Base-by-base conservation (phyloP, 768 basidiomycete genomes). In the Clitopilus passeckerianus region DNA sequence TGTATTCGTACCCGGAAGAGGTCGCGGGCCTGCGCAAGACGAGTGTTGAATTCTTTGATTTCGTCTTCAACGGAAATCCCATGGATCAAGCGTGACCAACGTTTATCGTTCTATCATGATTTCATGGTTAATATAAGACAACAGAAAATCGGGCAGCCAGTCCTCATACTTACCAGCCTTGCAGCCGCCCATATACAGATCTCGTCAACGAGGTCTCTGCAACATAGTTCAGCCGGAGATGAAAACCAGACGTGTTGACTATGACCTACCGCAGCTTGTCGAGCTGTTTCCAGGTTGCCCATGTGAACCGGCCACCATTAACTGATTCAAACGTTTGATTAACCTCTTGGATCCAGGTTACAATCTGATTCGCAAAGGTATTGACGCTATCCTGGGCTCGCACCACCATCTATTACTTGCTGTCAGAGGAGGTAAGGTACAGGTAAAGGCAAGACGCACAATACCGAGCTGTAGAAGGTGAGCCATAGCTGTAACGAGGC, bases 121-220 rank as follows among this genome's bases (percentile, higher is more conserved):
- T 15, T 4, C 15, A 10, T 16, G 16, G 15, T 24, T 14, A 35
- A 10, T 14, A 35, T 58, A 33, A 30, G 33, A 57, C 22, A 52
- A 20, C 2, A 57, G 34, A 35, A 8, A 14, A n/a, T n/a, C n/a
- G n/a, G n/a, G n/a, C n/a, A 12, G 14, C 7, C 20, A 34, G 20
- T 37, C 22, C 12, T 41, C 37, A n/a, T 35, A 15, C 50, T 22
- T 30, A 59, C 18, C 56, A 65, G 53, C 34, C 61, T 54, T 22
- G 18, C 27, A 46, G 18, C 54, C 24, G 53, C 53, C 54, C 62
- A 60, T 30, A 27, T 53, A 57, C 64, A 65, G 33, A 62, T 62
- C 34, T 60, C 61, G 34, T 62, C 58, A 7, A 62, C 60, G 2
- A 62, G n/a, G 1, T 58, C 57, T 12, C 64, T 65, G 44, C 10